Evolutionary conservation across 306 rosid genomes (phyloP).

Genomic region (Pterocarpus macrocarpus): DNA sequence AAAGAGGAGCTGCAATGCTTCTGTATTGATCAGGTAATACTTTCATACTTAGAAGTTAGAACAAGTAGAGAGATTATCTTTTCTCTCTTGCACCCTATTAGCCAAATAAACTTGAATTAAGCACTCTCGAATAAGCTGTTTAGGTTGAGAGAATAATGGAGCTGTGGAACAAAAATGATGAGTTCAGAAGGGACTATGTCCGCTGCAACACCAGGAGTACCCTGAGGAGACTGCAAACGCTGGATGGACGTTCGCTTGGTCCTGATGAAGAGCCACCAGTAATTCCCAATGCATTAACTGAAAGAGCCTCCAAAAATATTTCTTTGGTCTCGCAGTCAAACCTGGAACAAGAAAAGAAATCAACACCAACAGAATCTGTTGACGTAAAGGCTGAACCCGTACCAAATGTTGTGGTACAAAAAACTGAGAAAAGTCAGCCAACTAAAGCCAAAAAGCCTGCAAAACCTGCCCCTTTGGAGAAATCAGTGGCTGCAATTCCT

Average conservation of each 20-base stretch:
- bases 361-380: conserved; percentile 50
- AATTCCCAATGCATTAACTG: conserved; percentile 52
- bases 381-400: conserved; percentile 51
- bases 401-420: conserved; percentile 49
- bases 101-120: conserved; percentile 34
- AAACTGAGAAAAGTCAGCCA: conserved; percentile 49
- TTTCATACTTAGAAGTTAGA: conserved; percentile 21
- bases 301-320: conserved; percentile 54
- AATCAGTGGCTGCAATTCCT: conserved; percentile 43
- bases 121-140: conserved; percentile 39
- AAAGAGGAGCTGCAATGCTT: conserved; percentile 66
- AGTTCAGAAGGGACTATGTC: conserved; percentile 73
- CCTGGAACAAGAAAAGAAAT: conserved; percentile 57
- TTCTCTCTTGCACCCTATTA: conserved; percentile 26
- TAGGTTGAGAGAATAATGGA: conserved; percentile 77
- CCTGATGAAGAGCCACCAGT: conserved; percentile 87
- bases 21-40: conserved; percentile 74
- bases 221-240: conserved; percentile 78
- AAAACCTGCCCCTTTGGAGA: conserved; percentile 51
- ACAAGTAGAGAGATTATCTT: conserved; percentile 21
- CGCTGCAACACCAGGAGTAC: conserved; percentile 86
- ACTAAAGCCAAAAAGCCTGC: conserved; percentile 55
- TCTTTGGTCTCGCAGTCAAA: conserved; percentile 46
- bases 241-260: conserved; percentile 81
- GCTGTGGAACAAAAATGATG: conserved; percentile 70